Evolutionary conservation across 208 protist genomes (phyloP), one percentile per base, ranked within the genome.

Genomic region (Leishmania gerbilli): DNA sequence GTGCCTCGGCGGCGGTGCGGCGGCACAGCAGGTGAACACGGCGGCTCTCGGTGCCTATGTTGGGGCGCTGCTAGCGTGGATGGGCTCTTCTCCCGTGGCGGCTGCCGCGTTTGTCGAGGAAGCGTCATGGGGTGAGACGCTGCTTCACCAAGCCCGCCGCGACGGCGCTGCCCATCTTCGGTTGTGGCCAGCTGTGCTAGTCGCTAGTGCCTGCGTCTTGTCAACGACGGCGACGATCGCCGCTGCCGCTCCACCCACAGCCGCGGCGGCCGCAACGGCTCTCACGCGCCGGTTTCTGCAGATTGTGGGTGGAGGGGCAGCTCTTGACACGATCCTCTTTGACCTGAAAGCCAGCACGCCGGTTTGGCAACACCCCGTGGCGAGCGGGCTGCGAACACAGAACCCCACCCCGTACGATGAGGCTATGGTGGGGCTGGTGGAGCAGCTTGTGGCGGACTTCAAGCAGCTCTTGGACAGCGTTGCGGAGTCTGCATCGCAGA

Each of bases 321-420:
- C 93, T 21, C 90, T 97, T 65, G 91, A 95, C 76, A 92, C 84
- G 76, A 74, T 95, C 56, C 78, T 95, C n/a, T 93, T 95, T 49
- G 94, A 97, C 71, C 87, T 92, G 40, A 82, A 87, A 62, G 90
- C 86, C 27, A 91, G 89, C 77, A 93, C 82, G 24, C 77, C 87
- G 60, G 87, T 88, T 53, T 96, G 90, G 88, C 84, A 79, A 64
- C 84, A 92, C 40, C 94, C 94, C 49, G 84, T 87, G 49, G 79
- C 80, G 27, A 87, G 84, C 67, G 92, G 87, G 31, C 91, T 95
- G 47, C 76, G 81, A 34, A 72, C 84, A 21, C 84, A 87, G 58
- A 56, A 84, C 2, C 88, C 89, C 9, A 88, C 76, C 15, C 65
- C 92, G 34, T 96, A 95, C 80, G 92, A 96, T 78, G 85, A 67